Conservation (phyloP, 257 asterid genomes). For the Euphrasia confusa region DNA sequence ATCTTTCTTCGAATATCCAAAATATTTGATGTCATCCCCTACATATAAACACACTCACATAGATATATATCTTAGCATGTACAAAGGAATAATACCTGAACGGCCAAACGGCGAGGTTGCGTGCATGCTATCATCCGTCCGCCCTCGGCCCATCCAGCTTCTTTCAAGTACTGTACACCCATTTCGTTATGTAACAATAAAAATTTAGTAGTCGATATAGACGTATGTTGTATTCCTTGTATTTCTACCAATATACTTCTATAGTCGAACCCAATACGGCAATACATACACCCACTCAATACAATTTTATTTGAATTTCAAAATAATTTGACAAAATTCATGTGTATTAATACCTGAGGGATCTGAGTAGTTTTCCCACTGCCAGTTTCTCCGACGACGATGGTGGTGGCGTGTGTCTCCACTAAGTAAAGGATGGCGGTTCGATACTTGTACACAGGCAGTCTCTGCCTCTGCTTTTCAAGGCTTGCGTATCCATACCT, state of each 20-base stretch:
- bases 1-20: background rate
- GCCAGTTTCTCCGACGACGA: constrained; percentile 93
- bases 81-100: constrained; percentile 48
- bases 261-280: background rate
- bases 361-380: constrained; percentile 98
- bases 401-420: constrained; percentile 84
- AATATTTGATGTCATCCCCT: background rate
- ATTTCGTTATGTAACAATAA: constrained; percentile 11
- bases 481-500: constrained; percentile 61
- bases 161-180: constrained; percentile 62
- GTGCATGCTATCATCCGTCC: constrained; percentile 93
- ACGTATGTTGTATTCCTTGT: too few species aligned
- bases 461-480: constrained; percentile 70
- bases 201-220: too few species aligned
- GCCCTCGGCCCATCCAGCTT: constrained; percentile 95
- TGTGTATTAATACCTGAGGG: constrained; percentile 53
- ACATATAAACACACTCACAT: too few species aligned
- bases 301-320: too few species aligned
- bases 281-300: background rate
- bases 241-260: too few species aligned
- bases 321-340: too few species aligned
- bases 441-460: constrained; percentile 71
- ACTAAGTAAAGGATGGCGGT: constrained; percentile 71
- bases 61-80: background rate
- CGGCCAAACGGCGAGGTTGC: constrained; percentile 96